Conservation (phyloP, 371 early-diverging fungal species). For the Conidiobolus incongruus region DNA sequence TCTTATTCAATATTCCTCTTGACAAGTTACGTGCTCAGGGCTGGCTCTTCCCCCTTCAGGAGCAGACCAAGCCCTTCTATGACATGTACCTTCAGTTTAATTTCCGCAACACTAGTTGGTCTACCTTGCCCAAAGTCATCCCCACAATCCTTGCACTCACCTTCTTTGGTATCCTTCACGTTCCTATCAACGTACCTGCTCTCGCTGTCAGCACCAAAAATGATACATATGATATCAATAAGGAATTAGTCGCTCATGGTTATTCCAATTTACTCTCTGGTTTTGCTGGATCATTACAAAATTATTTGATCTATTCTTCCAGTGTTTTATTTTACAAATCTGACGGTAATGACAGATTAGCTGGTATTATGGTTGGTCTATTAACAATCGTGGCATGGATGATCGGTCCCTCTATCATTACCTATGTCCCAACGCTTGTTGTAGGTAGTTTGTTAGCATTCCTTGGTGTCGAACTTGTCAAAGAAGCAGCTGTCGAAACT, state of each 20-base stretch:
- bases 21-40: constrained; percentile 40
- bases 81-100: constrained; percentile 63
- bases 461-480: constrained; percentile 73
- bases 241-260: constrained; percentile 82
- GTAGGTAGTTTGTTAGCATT: constrained; percentile 87
- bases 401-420: constrained; percentile 59
- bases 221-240: constrained; percentile 69
- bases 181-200: constrained; percentile 83
- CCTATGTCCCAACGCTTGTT: constrained; percentile 79
- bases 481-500: constrained; percentile 73
- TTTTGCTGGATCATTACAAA: constrained; percentile 51
- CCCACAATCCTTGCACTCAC: constrained; percentile 83
- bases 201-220: constrained; percentile 70
- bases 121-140: constrained; percentile 39
- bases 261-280: constrained; percentile 68
- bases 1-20: constrained; percentile 28
- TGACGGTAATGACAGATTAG: constrained; percentile 71
- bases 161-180: constrained; percentile 89
- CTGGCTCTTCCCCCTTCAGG: constrained; percentile 71
- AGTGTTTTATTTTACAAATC: constrained; percentile 75
- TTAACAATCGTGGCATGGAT: constrained; percentile 58
- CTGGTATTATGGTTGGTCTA: constrained; percentile 58
- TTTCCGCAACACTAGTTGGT: constrained; percentile 46
- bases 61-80: constrained; percentile 52
- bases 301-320: constrained; percentile 75